Percentiles rank a stretch among this genome's conserved stretches.
These are phyloP conservation scores for Pseudogymnoascus pannorum DNA, from an alignment of 2,329 filamentous ascomycete species.

Conservation along the genomic window DNA sequence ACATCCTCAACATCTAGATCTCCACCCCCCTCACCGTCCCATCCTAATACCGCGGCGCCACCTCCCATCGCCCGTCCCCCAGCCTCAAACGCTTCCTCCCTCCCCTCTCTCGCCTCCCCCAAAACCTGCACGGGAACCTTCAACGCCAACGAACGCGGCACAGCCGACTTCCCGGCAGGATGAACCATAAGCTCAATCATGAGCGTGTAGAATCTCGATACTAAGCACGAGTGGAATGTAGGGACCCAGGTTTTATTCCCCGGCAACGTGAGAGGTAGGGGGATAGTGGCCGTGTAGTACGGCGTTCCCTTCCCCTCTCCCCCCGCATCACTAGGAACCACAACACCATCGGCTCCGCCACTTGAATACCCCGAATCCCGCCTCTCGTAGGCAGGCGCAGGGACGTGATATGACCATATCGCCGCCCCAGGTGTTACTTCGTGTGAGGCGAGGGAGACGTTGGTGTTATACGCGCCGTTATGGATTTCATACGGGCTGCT, in stretches of 20 bases:
- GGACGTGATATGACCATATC: conserved; percentile 24
- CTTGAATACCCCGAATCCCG: conserved; percentile 24
- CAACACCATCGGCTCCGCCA: conserved; percentile 7
- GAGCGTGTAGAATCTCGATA: conserved; percentile 56
- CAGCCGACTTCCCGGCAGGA: conserved; percentile 22
- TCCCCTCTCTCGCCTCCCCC: background rate
- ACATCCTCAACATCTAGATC: background rate
- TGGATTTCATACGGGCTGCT: conserved; percentile 19
- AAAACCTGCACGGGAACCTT: background rate
- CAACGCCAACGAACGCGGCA: background rate
- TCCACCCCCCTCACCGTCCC: background rate
- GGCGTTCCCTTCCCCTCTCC: background rate
- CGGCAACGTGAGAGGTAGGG: conserved; percentile 57
- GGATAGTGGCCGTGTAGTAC: conserved; percentile 52
- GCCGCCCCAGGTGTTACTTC: conserved; percentile 23
- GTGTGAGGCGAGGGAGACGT: conserved; percentile 24
- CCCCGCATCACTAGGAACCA: background rate
- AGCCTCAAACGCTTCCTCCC: background rate
- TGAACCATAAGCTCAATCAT: conserved; percentile 50
- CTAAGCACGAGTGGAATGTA: conserved; percentile 62
- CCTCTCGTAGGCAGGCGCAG: conserved; percentile 18
- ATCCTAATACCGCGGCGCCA: background rate
- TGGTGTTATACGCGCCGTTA: conserved; percentile 21
- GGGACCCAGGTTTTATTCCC: conserved; percentile 55
- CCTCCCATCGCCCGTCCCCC: background rate